Evolutionary conservation across 129 eudicot species (phyloP), one percentile per base, ranked within the genome.

Genomic region (Heracleum sosnowskyi): DNA sequence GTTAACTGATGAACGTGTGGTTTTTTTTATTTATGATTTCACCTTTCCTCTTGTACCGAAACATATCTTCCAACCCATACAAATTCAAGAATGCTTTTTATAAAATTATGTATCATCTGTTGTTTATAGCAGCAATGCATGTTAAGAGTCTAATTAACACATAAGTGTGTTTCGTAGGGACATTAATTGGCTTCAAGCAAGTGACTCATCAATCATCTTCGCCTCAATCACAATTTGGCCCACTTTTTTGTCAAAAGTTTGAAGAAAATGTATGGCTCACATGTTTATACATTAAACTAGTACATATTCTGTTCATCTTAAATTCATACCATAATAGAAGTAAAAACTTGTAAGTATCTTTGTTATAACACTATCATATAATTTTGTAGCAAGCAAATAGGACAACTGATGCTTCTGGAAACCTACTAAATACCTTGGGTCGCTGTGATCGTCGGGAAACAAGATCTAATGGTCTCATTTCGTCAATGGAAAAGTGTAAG

Each of bases 321-420:
- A 66, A 29, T 26, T 28, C 12, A 28, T 42, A 45, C 39, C 49
- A 8, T 44, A 29, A 26, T 33, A 42, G 39, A 28, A 26, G n/a
- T 44, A 15, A 74, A 1, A 44, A 44, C 47, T 44, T 44, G 47
- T 15, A 26, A 44, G 77, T 42, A 12, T 36, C 47, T 18, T 18
- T 69, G 33, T 57, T 71, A 35, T 74, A 33, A 28, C 66, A 28
- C 66, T 69, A 47, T 41, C 47, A 70, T 26, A 44, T 81, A 36
- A 22, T 66, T 5, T 16, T 69, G 11, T 68, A 84, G 87, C 88
- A 88, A 89, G 79, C 76, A 70, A 84, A 79, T 55, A 81, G 87
- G 83, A 80, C 89, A 53, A 78, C 68, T 62, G 57, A 84, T 81
- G 88, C 89, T 63, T 90, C 84, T 75, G 55, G 71, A 69, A 78